A percentile compares a stretch with the other conserved stretches of the same genome.
Conservation (phyloP, 2,329 filamentous ascomycete species). For the Neoarthrinium moseri region DNA sequence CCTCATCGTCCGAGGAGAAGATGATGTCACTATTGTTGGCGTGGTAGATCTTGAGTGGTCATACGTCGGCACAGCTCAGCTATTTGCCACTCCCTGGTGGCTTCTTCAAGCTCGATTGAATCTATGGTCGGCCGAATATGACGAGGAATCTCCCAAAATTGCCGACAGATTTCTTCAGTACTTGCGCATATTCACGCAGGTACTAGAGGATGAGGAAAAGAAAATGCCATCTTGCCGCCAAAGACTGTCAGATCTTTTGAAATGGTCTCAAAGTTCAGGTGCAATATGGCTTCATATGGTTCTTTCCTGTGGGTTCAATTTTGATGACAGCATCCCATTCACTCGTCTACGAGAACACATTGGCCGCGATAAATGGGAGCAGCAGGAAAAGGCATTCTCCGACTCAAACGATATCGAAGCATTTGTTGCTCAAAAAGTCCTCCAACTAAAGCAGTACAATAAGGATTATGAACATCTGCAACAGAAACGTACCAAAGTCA, state of each 20-base stretch:
- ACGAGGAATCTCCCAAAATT: too few species aligned
- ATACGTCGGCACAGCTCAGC: conserved; percentile 33
- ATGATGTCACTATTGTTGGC: conserved; percentile 32
- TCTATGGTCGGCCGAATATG: not conserved
- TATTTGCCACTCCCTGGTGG: conserved; percentile 36
- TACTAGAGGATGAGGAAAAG: conserved; percentile 4
- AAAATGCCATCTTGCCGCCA: not conserved
- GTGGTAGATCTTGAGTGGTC: conserved; percentile 35
- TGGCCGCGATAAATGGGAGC: not conserved
- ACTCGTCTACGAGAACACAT: not conserved
- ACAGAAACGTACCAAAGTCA: too few species aligned
- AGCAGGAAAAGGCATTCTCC: not conserved
- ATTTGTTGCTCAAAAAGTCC: conserved; percentile 1
- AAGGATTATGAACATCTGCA: too few species aligned
- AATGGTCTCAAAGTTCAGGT: not conserved
- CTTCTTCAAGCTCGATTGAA: conserved; percentile 15
- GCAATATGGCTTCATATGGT: conserved; percentile 1
- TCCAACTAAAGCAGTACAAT: not conserved
- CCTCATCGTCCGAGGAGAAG: conserved; percentile 29
- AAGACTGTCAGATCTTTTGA: not conserved
- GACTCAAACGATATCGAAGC: conserved; percentile 4
- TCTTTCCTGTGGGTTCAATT: not conserved
- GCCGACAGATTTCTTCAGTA: not conserved
- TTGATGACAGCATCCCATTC: not conserved
- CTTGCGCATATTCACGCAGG: not conserved